Conservation (phyloP, 2,329 filamentous ascomycete genomes). For the Zasmidium citrigriseum region DNA sequence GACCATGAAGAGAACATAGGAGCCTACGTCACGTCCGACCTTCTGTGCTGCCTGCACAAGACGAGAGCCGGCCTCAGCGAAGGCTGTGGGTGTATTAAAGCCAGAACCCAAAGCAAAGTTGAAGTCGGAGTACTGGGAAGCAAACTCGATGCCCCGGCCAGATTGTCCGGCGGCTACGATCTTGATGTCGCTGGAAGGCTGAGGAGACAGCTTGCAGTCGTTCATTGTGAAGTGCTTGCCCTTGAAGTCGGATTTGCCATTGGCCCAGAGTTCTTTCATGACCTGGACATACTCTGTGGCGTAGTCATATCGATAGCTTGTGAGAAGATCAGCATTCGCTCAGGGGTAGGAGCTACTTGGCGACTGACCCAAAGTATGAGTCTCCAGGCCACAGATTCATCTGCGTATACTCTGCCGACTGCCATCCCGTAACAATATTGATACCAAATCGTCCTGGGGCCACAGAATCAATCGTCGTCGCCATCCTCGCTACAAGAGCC, state of each 20-base stretch:
- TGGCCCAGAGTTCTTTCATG: conserved; percentile 16
- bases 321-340: not conserved
- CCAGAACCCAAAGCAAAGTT: conserved; percentile 17
- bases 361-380: conserved; percentile 6
- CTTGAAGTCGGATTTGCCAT: conserved; percentile 13
- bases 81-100: conserved; percentile 17
- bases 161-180: conserved; percentile 18
- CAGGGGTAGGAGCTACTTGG: not conserved
- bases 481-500: conserved; percentile 14
- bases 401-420: conserved; percentile 17
- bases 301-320: conserved; percentile 18
- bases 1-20: conserved; percentile 18
- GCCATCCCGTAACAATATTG: conserved; percentile 21
- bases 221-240: conserved; percentile 18
- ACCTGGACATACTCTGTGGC: conserved; percentile 18
- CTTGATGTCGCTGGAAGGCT: conserved; percentile 3
- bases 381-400: conserved; percentile 19
- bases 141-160: conserved; percentile 15
- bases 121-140: conserved; percentile 14
- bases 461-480: conserved; percentile 13
- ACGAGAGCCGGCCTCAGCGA: conserved; percentile 1
- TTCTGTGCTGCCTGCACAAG: conserved; percentile 9
- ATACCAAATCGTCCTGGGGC: conserved; percentile 16
- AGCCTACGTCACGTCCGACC: conserved; percentile 14
- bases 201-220: conserved; percentile 17